Percentiles rank a stretch among this genome's conserved stretches.
Evolutionary conservation across 108 stramenopile genomes (phyloP).

Genomic region (Cyclotella atomus): DNA sequence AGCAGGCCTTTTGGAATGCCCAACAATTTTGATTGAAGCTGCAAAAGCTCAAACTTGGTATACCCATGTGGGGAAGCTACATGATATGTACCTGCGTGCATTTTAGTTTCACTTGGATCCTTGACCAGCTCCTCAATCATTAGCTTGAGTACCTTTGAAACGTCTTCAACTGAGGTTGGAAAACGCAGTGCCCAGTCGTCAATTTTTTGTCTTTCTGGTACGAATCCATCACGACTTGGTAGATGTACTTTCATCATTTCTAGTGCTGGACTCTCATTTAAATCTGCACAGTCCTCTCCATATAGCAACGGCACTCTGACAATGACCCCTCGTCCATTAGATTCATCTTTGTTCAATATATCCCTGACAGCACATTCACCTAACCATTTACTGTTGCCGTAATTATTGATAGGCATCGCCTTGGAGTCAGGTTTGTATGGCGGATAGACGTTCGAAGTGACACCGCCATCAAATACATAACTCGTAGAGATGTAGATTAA

Average conservation of each 20-base stretch:
- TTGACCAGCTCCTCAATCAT: conserved; percentile 27
- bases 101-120: not conserved
- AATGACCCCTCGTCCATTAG: conserved; percentile 22
- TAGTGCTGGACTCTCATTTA: conserved; percentile 40
- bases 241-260: conserved; percentile 40
- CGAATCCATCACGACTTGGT: not conserved
- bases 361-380: conserved; percentile 37
- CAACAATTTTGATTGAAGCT: conserved; percentile 28
- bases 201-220: conserved; percentile 15
- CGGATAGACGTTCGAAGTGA: conserved; percentile 17
- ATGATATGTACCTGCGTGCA: conserved; percentile 28
- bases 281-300: conserved; percentile 38
- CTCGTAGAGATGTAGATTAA: conserved; percentile 40
- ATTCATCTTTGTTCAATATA: conserved; percentile 18
- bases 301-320: conserved; percentile 42
- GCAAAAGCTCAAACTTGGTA: conserved; percentile 29
- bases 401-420: conserved; percentile 32
- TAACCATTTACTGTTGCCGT: conserved; percentile 38
- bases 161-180: conserved; percentile 40
- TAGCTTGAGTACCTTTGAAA: conserved; percentile 21
- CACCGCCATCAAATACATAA: conserved; percentile 42
- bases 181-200: conserved; percentile 41
- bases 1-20: conserved; percentile 10
- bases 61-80: conserved; percentile 30
- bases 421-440: conserved; percentile 30